Evolutionary conservation across 2,329 filamentous ascomycete species (phyloP).

Genomic region (Lomentospora prolificans): DNA sequence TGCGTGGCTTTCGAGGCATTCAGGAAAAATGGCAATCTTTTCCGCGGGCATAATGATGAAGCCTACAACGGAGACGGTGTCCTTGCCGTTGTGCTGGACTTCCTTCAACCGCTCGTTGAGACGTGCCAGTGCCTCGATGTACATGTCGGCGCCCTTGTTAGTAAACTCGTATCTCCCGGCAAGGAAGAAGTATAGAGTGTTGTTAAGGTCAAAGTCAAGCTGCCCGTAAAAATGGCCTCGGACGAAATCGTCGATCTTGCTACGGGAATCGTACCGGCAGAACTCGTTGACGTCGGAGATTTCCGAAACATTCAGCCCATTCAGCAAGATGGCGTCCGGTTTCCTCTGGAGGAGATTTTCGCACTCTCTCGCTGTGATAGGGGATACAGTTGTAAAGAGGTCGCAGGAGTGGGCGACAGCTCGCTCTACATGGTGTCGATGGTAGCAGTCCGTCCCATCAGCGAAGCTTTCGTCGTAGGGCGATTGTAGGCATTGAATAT

Average conservation of each 20-base stretch:
- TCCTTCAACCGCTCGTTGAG: constrained; percentile 87
- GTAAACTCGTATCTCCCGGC: constrained; percentile 94
- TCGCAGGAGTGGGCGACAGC: constrained; percentile 1
- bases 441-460: neutral
- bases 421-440: constrained; percentile 2
- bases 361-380: constrained; percentile 78
- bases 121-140: constrained; percentile 90
- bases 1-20: constrained; percentile 91
- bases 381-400: constrained; percentile 4
- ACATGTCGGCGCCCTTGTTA: constrained; percentile 99
- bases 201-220: constrained; percentile 93
- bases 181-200: constrained; percentile 96
- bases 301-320: constrained; percentile 84
- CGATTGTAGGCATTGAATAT: neutral
- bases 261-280: constrained; percentile 80
- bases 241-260: constrained; percentile 97
- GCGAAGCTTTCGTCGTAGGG: neutral
- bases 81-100: constrained; percentile 32
- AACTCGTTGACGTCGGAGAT: constrained; percentile 33
- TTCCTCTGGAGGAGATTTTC: constrained; percentile 97
- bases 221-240: constrained; percentile 97
- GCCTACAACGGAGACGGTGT: constrained; percentile 52
- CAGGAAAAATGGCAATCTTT: constrained; percentile 87
- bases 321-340: constrained; percentile 90
- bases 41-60: constrained; percentile 99